phyloP scores from a whole-genome alignment of 1,139 yeast species.

The Scheffersomyces illinoinensis region DNA sequence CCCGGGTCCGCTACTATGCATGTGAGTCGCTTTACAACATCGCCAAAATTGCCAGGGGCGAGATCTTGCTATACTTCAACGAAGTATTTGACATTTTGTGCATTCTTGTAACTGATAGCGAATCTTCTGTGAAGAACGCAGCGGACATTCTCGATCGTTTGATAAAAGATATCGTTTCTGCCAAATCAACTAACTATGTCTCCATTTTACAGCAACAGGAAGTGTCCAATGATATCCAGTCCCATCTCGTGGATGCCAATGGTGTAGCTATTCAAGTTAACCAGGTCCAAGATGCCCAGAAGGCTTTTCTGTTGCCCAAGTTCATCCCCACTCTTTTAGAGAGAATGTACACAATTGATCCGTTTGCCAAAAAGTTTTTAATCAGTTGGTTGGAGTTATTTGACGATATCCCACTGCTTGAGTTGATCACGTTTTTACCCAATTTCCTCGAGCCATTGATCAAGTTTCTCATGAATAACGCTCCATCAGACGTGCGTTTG shows the following conservation, averaged over 20 bases:
- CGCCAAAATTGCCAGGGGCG: slow-evolving; percentile 96
- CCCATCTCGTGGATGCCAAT: slow-evolving; percentile 50
- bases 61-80: slow-evolving; percentile 84
- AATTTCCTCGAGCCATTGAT: slow-evolving; percentile 86
- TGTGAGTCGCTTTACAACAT: slow-evolving; percentile 96
- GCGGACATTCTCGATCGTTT: slow-evolving; percentile 91
- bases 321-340: slow-evolving; percentile 90
- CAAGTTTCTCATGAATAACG: slow-evolving; percentile 71
- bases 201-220: slow-evolving; percentile 69
- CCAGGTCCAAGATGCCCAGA: slow-evolving; percentile 60
- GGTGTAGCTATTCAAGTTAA: slow-evolving; percentile 63
- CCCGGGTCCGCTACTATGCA: slow-evolving; percentile 93
- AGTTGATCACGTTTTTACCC: slow-evolving; percentile 83
- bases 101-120: slow-evolving; percentile 87
- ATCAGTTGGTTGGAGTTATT: slow-evolving; percentile 91
- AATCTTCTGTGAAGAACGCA: slow-evolving; percentile 90
- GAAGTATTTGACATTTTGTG: slow-evolving; percentile 94
- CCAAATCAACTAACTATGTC: slow-evolving; percentile 87
- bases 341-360: slow-evolving; percentile 88
- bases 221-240: slow-evolving; percentile 37
- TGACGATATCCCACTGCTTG: slow-evolving; percentile 91
- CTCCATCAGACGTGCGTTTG: slow-evolving; percentile 84
- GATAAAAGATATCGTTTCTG: slow-evolving; percentile 93
- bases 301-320: slow-evolving; percentile 82
- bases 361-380: slow-evolving; percentile 86